Base-by-base conservation (phyloP, 257 asterid genomes). In the Phtheirospermum japonicum region DNA sequence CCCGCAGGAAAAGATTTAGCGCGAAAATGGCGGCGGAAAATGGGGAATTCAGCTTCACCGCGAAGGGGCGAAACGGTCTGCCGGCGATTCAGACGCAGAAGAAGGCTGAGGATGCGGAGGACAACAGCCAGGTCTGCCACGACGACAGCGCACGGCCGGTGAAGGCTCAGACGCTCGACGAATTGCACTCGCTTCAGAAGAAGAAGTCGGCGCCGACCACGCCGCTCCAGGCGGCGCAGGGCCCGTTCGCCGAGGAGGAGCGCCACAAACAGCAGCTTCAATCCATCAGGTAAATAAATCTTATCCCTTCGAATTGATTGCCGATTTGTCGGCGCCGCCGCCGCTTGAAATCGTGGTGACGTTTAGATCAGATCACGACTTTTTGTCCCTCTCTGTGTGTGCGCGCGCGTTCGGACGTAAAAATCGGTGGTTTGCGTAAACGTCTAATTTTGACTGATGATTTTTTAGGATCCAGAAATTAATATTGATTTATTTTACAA, bases 171-270 rank as follows among this genome's bases (percentile, higher is more conserved):
- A 90, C 91, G 32, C 63, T 90, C 20, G 94, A 90, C 32, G 94
- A 90, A 36, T 68, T 90, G 71, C 98, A 88, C 79, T 88, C 95
- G 4, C 94, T 90, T 17, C 98, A 90, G 85, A 90, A 64, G 78
- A 90, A 90, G 79, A 90, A 70, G 64, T 83, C 97, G 33, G 92
- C 90, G 12, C 95, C 96, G 0, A 78, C 84, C 9, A 88, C 98
- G 5, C 98, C 98, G 0, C 63, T 79, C 64, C 78, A 61, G 57
- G 81, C 75, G 53, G 71, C 80, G 58, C 81, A 69, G 72, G 71
- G 75, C 13, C 73, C 81, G 26, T 80, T 83, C 60, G 64, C 92
- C 7, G 93, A 87, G 30, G 88, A 83, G 10, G 77, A 79, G 17
- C 92, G 92, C 66, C 88, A 80, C 20, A 83, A 52, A 37, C 97